Conservation (phyloP, 768 basidiomycete species). For the Tulasnella sp. region DNA sequence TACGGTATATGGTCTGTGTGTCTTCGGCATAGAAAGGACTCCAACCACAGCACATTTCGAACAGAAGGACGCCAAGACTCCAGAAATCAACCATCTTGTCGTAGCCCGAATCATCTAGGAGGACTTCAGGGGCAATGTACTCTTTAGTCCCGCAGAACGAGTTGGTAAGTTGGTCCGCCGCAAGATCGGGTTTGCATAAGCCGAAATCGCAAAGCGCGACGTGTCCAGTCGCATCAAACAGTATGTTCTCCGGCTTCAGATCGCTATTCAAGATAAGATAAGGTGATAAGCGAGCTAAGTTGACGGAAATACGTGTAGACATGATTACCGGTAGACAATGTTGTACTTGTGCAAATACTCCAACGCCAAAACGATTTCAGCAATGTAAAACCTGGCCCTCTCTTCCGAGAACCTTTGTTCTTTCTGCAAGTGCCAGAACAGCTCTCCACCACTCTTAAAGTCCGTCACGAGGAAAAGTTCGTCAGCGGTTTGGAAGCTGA, state of each 20-base stretch:
- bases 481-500: conserved; percentile 93
- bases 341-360: conserved; percentile 98
- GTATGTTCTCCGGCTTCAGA: conserved; percentile 97
- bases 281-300: not conserved
- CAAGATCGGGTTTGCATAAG: conserved; percentile 91
- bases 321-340: conserved; percentile 62
- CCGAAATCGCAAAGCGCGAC: conserved; percentile 99
- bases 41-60: conserved; percentile 99
- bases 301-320: not conserved
- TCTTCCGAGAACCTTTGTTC: conserved; percentile 94
- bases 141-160: conserved; percentile 99
- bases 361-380: conserved; percentile 89
- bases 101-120: conserved; percentile 96
- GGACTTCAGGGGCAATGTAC: conserved; percentile 97
- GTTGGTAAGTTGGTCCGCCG: conserved; percentile 92
- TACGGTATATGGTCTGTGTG: conserved; percentile 99
- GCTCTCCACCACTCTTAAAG: conserved; percentile 96
- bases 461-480: conserved; percentile 97
- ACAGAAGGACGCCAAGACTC: conserved; percentile 91
- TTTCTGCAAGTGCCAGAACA: conserved; percentile 97
- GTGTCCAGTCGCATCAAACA: conserved; percentile 96
- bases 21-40: conserved; percentile 99
- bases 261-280: conserved; percentile 51
- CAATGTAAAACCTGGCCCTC: conserved; percentile 91
- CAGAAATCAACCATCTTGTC: conserved; percentile 99